Evolutionary conservation across 2,329 filamentous ascomycete genomes (phyloP).

Genomic region (Penicillium hesseltinei): DNA sequence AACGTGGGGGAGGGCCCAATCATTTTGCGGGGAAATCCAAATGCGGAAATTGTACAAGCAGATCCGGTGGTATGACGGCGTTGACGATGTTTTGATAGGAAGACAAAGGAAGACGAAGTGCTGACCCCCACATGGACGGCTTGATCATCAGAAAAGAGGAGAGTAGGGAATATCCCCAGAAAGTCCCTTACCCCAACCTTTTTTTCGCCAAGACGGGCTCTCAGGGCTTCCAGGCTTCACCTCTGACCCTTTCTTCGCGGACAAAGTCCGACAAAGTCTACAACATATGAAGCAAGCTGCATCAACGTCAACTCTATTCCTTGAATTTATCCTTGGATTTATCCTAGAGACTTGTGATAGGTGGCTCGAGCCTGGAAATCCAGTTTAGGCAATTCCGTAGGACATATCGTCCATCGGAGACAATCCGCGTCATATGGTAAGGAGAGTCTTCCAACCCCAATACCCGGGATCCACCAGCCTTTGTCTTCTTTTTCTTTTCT

Average conservation of each 20-base stretch:
- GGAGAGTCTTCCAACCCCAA: background rate
- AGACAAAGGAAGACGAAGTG: too few species aligned
- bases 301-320: background rate
- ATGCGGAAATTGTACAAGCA: background rate
- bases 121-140: conserved; percentile 2
- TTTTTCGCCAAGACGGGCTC: background rate
- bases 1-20: conserved; percentile 12
- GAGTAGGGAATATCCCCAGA: background rate
- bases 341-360: background rate
- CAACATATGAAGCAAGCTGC: background rate
- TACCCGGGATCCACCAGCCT: too few species aligned
- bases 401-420: background rate
- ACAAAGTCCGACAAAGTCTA: conserved; percentile 7
- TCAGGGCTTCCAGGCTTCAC: background rate
- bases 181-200: background rate
- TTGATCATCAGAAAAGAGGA: background rate
- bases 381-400: background rate
- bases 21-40: conserved; percentile 7
- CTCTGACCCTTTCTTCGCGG: background rate
- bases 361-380: background rate
- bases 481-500: too few species aligned
- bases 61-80: background rate
- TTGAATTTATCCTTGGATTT: background rate
- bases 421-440: background rate
- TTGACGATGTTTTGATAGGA: background rate